Percentiles rank a stretch among this genome's conserved stretches.
Evolutionary conservation across 2,329 filamentous ascomycete species (phyloP).

Genomic region (Rhinocladiella mackenziei): DNA sequence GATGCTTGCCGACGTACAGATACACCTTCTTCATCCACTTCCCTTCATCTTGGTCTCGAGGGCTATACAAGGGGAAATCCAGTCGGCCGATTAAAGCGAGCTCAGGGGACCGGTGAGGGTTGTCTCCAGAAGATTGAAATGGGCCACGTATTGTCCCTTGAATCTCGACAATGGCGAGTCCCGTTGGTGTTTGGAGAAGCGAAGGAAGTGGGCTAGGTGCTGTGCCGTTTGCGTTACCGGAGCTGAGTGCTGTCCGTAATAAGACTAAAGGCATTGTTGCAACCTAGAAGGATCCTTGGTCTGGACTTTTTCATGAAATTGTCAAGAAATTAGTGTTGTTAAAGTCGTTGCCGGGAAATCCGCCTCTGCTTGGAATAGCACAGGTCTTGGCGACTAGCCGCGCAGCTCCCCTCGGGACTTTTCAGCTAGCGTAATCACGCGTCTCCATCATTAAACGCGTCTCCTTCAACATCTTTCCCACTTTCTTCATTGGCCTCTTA

Average conservation of each 20-base stretch:
- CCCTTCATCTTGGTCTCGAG: constrained; percentile 53
- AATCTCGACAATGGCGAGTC: constrained; percentile 84
- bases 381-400: no score
- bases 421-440: no score
- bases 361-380: no score
- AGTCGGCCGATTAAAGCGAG: constrained; percentile 65
- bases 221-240: constrained; percentile 7
- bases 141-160: constrained; percentile 86
- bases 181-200: constrained; percentile 83
- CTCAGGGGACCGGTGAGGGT: constrained; percentile 25
- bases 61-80: constrained; percentile 68
- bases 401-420: no score
- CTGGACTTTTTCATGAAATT: no score
- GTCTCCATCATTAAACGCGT: no score
- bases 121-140: constrained; percentile 30
- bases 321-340: no score
- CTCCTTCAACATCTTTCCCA: no score
- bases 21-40: constrained; percentile 89
- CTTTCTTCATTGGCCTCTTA: no score
- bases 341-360: no score
- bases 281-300: no score
- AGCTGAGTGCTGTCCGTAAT: constrained; percentile 34
- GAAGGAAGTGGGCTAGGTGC: constrained; percentile 62
- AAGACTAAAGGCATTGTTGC: constrained; percentile 42
- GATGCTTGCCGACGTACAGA: constrained; percentile 82